Base-by-base conservation (phyloP, 1,284 basidiomycete genomes). In the Cutaneotrichosporon dermatis region DNA sequence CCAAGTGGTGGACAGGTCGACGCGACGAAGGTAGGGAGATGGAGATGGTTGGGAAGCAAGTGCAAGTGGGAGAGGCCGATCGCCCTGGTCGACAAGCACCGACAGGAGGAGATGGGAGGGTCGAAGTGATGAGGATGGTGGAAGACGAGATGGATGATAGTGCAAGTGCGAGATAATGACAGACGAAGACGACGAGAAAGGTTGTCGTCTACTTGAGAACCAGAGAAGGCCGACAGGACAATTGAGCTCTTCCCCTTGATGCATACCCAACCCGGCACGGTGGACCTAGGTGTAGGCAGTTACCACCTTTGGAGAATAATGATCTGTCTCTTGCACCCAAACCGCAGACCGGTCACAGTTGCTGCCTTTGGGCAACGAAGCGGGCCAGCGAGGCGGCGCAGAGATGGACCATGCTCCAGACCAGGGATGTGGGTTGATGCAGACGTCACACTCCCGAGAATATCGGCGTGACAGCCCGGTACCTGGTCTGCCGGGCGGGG, bases 391-490 rank as follows among this genome's bases (percentile, higher is more conserved):
- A 25, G 25, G 25, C 25, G 25, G 25, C 25, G 25, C 25, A 10
- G 44, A 45, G 44, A 45, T 16, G 12, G 44, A 11, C 25, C 4
- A 25, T 25, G 8, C 8, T 9, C 15, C 16, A 45, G 16, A 10
- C 16, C 44, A 8, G 16, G 33, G 12, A 36, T 25, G 25, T 8
- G 35, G 46, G 34, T 35, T 25, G 34, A 33, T n/a, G 13, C 33
- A 49, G 46, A 49, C 46, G 46, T 49, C 46, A 49, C 46, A 49
- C 46, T 49, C 46, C 46, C 46, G 46, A 36, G 25, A 33, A 35
- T 49, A 13, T 6, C 12, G 10, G 46, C 46, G 46, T 49, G 33
- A 49, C 46, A 49, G 39, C 46, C 34, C 46, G 46, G 46, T 49
- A 34, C 46, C 46, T 49, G 13, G 46, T 13, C 34, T 3, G 33